These are phyloP conservation scores for Vitis rupestris DNA, from an alignment of 164 flowering plant genomes.

Conservation along the genomic window DNA sequence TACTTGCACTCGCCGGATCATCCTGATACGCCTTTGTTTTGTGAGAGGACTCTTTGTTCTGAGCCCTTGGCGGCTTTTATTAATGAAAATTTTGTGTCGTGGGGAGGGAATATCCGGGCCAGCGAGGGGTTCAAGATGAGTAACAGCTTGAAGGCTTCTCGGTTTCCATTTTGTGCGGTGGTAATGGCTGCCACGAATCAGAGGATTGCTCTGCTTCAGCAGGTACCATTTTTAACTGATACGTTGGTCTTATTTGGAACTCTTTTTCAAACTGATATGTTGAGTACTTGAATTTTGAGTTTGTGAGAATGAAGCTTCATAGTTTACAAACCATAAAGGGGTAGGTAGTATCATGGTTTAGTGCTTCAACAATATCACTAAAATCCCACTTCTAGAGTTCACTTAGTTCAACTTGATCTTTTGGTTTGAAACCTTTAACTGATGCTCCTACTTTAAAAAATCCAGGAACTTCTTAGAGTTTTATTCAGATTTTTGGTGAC, in stretches of 20 bases:
- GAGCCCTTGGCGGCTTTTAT: slow-evolving; percentile 62
- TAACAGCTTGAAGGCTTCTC: slow-evolving; percentile 90
- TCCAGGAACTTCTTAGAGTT: not conserved
- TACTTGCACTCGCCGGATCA: slow-evolving; percentile 97
- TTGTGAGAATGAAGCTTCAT: not conserved
- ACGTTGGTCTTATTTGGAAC: not conserved
- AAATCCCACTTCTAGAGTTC: not conserved
- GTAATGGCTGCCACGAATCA: slow-evolving; percentile 91
- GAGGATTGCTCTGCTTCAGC: slow-evolving; percentile 88
- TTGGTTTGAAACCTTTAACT: not conserved
- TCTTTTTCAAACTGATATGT: not conserved
- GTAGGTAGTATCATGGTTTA: not conserved
- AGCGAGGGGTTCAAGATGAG: slow-evolving; percentile 99
- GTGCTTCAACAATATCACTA: not conserved
- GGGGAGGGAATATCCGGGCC: slow-evolving; percentile 93
- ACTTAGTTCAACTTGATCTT: not conserved
- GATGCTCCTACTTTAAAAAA: not conserved
- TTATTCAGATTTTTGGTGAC: not conserved
- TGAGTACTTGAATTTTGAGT: not conserved
- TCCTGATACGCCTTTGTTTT: slow-evolving; percentile 77
- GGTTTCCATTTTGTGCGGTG: slow-evolving; percentile 89
- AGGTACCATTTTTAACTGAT: slow-evolving; percentile 43
- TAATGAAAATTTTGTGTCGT: slow-evolving; percentile 87
- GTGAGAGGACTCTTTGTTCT: slow-evolving; percentile 68
- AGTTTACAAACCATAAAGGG: not conserved